Conservation (phyloP, 2,329 filamentous ascomycete genomes). For the Chaetomiaceae sp. region DNA sequence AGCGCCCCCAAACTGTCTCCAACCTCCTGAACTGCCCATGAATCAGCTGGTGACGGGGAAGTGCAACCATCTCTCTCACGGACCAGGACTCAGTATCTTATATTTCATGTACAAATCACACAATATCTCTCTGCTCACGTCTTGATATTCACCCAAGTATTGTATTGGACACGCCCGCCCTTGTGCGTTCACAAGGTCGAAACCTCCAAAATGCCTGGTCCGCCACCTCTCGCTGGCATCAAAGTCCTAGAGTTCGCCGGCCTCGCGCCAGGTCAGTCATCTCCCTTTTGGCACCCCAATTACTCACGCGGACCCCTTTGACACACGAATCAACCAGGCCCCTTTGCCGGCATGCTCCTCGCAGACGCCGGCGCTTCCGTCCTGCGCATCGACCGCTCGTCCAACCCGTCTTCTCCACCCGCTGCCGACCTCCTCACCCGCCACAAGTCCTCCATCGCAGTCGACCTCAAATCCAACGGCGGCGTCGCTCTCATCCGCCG, state of each 20-base stretch:
- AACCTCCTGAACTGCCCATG: neutral
- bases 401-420: constrained; percentile 39
- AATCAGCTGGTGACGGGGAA: too few species aligned
- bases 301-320: constrained; percentile 12
- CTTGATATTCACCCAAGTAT: too few species aligned
- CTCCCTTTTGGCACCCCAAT: neutral
- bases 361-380: constrained; percentile 85
- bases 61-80: too few species aligned
- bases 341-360: constrained; percentile 82
- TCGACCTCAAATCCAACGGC: constrained; percentile 65
- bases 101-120: too few species aligned
- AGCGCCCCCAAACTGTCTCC: neutral
- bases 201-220: constrained; percentile 30
- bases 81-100: too few species aligned
- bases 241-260: constrained; percentile 56
- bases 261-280: constrained; percentile 53
- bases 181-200: too few species aligned
- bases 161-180: too few species aligned
- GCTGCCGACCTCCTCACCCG: constrained; percentile 65
- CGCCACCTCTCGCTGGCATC: constrained; percentile 43
- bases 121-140: too few species aligned
- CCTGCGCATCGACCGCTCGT: constrained; percentile 72
- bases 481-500: constrained; percentile 62
- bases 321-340: constrained; percentile 59
- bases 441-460: constrained; percentile 71